Conservation (phyloP, 352 stramenopile species). For the Phytophthora hybrid region DNA sequence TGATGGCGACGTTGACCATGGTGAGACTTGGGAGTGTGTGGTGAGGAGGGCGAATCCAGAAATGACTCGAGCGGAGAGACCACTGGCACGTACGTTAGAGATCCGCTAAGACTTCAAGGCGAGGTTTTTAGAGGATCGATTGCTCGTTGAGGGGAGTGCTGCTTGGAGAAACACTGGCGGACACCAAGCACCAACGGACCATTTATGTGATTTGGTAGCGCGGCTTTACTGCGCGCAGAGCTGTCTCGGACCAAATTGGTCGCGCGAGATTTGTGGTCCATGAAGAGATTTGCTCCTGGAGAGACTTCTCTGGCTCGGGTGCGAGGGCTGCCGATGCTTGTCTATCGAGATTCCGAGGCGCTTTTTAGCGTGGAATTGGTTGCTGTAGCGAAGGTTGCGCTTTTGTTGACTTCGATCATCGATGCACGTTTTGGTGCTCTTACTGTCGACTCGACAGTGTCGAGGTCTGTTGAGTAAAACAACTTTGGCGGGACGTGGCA, state of each 20-base stretch:
- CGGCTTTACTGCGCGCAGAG: slow-evolving; percentile 27
- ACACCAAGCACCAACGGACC: slow-evolving; percentile 18
- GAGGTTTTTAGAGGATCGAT: slow-evolving; percentile 25
- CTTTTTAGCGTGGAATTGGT: no score
- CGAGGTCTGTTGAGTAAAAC: slow-evolving; percentile 10
- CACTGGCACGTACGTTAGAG: slow-evolving; percentile 1
- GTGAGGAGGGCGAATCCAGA: slow-evolving; percentile 49
- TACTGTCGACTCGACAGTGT: not conserved
- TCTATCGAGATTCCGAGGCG: slow-evolving; percentile 1
- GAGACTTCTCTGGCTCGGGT: slow-evolving; percentile 10
- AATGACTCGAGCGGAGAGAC: slow-evolving; percentile 36
- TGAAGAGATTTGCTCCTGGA: slow-evolving; percentile 23
- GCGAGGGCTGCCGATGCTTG: slow-evolving; percentile 1
- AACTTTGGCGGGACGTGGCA: slow-evolving; percentile 3
- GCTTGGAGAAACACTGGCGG: not conserved
- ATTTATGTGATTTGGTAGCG: slow-evolving; percentile 7
- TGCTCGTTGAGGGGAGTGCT: slow-evolving; percentile 15
- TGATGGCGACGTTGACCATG: slow-evolving; percentile 99
- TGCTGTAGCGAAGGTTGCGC: not conserved
- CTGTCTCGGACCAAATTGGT: slow-evolving; percentile 2
- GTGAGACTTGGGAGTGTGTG: slow-evolving; percentile 83
- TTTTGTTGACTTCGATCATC: no score
- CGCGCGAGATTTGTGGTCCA: slow-evolving; percentile 18
- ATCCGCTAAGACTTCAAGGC: slow-evolving; percentile 17
- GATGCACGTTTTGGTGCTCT: no score